These are phyloP conservation scores for Alternaria gaisen DNA, from an alignment of 2,329 filamentous ascomycete genomes.

Conservation along the genomic window DNA sequence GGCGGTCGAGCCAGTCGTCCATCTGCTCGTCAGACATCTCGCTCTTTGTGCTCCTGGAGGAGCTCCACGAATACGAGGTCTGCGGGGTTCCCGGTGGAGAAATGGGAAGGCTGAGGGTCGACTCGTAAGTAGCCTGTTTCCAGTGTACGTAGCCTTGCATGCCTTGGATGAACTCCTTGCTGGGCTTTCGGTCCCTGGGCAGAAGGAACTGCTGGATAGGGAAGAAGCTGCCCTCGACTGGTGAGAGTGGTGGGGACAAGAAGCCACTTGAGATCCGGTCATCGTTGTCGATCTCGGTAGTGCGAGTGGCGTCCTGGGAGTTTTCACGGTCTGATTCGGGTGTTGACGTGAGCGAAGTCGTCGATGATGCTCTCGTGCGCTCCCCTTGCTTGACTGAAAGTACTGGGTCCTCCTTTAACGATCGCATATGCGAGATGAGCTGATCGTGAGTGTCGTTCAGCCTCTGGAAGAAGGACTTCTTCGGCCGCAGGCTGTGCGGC, in stretches of 20 bases:
- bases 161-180: constrained; percentile 10
- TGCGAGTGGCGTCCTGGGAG: constrained; percentile 9
- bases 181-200: constrained; percentile 15
- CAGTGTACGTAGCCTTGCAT: constrained; percentile 20
- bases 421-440: constrained; percentile 22
- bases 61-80: constrained; percentile 10
- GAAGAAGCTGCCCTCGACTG: constrained; percentile 15
- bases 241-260: constrained; percentile 11
- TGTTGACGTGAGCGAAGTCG: constrained; percentile 11
- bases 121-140: constrained; percentile 18
- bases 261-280: constrained; percentile 3
- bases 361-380: constrained; percentile 13
- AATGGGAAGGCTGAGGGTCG: background rate
- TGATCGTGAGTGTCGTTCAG: constrained; percentile 21
- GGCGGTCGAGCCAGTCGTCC: constrained; percentile 29
- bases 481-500: constrained; percentile 18
- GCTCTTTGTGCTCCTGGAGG: constrained; percentile 15
- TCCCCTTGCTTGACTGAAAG: constrained; percentile 2
- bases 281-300: constrained; percentile 8
- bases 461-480: constrained; percentile 28
- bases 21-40: constrained; percentile 33
- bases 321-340: constrained; percentile 14
- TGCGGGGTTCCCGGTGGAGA: constrained; percentile 15
- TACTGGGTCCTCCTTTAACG: constrained; percentile 9
- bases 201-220: constrained; percentile 14